Evolutionary conservation across 1,284 basidiomycete genomes (phyloP).

Genomic region (Tilletia indica): DNA sequence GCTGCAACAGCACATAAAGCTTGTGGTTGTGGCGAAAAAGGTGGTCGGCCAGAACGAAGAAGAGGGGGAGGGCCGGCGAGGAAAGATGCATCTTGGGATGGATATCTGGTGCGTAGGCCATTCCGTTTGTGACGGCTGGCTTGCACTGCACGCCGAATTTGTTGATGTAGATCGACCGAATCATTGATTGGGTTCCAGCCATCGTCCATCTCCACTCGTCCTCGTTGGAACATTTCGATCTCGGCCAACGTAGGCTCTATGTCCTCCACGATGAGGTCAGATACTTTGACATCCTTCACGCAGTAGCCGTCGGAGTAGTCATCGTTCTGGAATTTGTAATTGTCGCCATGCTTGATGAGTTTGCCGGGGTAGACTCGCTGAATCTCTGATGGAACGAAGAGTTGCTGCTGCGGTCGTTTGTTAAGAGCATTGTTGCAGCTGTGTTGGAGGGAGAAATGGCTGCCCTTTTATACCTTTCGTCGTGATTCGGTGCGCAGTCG

Average conservation of each 20-base stretch:
- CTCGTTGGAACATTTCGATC: conserved; percentile 73
- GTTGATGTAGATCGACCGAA: conserved; percentile 71
- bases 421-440: conserved; percentile 50
- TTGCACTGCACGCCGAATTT: no score
- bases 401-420: conserved; percentile 81
- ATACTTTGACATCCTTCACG: conserved; percentile 89
- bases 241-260: conserved; percentile 95
- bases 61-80: no score
- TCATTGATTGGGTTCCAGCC: conserved; percentile 35
- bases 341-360: conserved; percentile 58
- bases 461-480: no score
- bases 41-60: no score
- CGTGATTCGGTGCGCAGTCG: no score
- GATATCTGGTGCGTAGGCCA: no score
- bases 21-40: no score
- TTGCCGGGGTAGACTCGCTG: conserved; percentile 73
- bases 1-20: no score
- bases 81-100: no score
- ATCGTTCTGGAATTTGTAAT: conserved; percentile 82
- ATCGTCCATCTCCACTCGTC: conserved; percentile 59
- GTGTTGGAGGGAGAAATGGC: no score
- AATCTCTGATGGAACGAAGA: conserved; percentile 94
- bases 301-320: conserved; percentile 92
- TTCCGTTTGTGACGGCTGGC: no score
- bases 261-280: conserved; percentile 76